These are phyloP conservation scores for Mrakiaceae sp. DNA, from an alignment of 1,284 basidiomycete species.

Conservation along the genomic window DNA sequence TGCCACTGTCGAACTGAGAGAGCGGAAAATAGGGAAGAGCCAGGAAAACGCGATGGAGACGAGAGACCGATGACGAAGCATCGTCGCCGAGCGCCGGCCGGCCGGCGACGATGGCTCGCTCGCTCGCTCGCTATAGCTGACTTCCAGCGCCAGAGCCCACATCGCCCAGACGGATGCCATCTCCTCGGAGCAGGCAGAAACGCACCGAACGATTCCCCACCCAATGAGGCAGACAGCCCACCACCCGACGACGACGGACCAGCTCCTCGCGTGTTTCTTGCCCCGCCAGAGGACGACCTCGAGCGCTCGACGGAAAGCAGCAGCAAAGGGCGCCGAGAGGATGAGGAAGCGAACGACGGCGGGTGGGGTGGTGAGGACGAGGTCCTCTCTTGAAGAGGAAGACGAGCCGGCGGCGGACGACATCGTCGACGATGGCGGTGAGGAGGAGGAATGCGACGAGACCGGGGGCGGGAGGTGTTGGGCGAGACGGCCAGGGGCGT, in stretches of 20 bases:
- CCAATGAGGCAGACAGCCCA: slow-evolving; percentile 63
- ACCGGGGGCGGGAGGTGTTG: neutral
- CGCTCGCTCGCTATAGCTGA: neutral
- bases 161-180: neutral
- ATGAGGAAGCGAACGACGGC: slow-evolving; percentile 34
- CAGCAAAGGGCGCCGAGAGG: slow-evolving; percentile 44
- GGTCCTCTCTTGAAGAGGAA: slow-evolving; percentile 21
- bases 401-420: slow-evolving; percentile 14
- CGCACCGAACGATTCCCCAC: slow-evolving; percentile 47
- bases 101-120: neutral
- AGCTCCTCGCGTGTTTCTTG: slow-evolving; percentile 50
- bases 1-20: neutral
- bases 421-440: neutral
- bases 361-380: slow-evolving; percentile 31
- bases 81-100: neutral
- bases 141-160: neutral
- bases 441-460: neutral
- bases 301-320: slow-evolving; percentile 38
- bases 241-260: slow-evolving; percentile 56
- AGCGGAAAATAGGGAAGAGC: slow-evolving; percentile 20
- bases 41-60: neutral
- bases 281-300: slow-evolving; percentile 55
- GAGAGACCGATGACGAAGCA: neutral
- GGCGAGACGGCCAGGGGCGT: neutral
- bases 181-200: slow-evolving; percentile 13